Conservation (phyloP, 2,329 filamentous ascomycete species). For the Neofusicoccum ribis region DNA sequence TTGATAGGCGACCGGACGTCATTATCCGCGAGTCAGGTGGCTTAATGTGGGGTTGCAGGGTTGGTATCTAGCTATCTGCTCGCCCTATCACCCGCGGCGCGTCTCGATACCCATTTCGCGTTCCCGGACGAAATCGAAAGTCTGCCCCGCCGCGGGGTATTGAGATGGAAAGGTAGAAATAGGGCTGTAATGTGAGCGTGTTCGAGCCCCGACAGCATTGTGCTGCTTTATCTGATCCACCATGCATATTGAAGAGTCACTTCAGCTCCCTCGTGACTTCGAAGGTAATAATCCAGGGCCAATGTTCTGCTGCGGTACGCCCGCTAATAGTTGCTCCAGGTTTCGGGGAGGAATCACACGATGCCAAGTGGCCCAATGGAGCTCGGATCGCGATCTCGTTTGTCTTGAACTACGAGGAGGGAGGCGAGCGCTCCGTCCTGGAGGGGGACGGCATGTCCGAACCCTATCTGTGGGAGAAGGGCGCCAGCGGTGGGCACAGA, state of each 20-base stretch:
- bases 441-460: slow-evolving; percentile 27
- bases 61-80: slow-evolving; percentile 1
- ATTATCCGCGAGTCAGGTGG: slow-evolving; percentile 1
- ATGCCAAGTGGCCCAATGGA: slow-evolving; percentile 34
- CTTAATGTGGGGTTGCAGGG: background rate
- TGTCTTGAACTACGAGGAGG: slow-evolving; percentile 29
- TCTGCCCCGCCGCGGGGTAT: background rate
- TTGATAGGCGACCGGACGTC: background rate
- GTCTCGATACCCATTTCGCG: background rate
- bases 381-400: slow-evolving; percentile 35
- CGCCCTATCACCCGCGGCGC: background rate
- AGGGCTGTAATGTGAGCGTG: background rate
- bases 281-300: slow-evolving; percentile 26
- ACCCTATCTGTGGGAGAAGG: slow-evolving; percentile 40
- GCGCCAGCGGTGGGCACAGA: slow-evolving; percentile 28
- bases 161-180: background rate
- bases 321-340: slow-evolving; percentile 19
- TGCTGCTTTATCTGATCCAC: background rate
- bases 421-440: slow-evolving; percentile 24
- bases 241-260: slow-evolving; percentile 33
- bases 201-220: background rate
- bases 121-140: too few relatives aligned
- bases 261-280: slow-evolving; percentile 42
- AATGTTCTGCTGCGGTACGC: background rate
- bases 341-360: slow-evolving; percentile 31